A percentile compares a stretch with the other conserved stretches of the same genome.
Evolutionary conservation across 2,329 filamentous ascomycete species (phyloP).

Genomic region (Penicillium oxalicum): DNA sequence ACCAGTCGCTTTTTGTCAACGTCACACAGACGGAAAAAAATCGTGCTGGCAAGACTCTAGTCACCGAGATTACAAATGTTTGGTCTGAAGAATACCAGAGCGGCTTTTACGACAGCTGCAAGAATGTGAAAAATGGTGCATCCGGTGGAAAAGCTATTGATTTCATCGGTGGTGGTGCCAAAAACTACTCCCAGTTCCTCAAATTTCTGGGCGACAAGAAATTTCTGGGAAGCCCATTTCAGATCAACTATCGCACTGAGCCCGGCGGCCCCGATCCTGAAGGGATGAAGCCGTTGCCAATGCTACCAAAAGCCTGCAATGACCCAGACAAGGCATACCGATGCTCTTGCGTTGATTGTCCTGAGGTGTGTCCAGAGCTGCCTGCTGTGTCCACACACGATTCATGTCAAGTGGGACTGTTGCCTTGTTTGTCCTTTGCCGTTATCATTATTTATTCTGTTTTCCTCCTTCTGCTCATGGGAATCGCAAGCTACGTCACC

Average conservation of each 20-base stretch:
- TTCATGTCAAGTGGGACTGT: conserved; percentile 72
- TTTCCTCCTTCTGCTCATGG: conserved; percentile 62
- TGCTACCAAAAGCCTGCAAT: conserved; percentile 79
- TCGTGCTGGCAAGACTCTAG: conserved; percentile 54
- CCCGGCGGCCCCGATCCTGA: conserved; percentile 54
- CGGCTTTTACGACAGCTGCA: conserved; percentile 94
- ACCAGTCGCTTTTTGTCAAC: conserved; percentile 93
- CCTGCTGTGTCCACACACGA: conserved; percentile 65
- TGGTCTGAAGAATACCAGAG: conserved; percentile 76
- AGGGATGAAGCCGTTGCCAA: conserved; percentile 65
- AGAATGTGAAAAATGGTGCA: conserved; percentile 96
- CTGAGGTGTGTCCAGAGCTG: conserved; percentile 73
- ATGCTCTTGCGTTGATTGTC: conserved; percentile 92
- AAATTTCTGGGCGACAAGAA: conserved; percentile 94
- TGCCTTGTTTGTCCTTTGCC: conserved; percentile 92
- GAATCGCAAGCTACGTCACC: conserved; percentile 66
- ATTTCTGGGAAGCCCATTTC: conserved; percentile 83
- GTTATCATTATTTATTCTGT: conserved; percentile 81
- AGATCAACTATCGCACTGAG: conserved; percentile 79
- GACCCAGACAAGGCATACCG: conserved; percentile 78
- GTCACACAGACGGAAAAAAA: conserved; percentile 65
- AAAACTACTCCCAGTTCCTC: conserved; percentile 78
- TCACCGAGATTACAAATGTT: conserved; percentile 85
- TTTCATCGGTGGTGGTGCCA: conserved; percentile 90
- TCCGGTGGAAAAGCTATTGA: conserved; percentile 92